Conservation (phyloP, 306 rosid genomes). For the Trifolium fragiferum region DNA sequence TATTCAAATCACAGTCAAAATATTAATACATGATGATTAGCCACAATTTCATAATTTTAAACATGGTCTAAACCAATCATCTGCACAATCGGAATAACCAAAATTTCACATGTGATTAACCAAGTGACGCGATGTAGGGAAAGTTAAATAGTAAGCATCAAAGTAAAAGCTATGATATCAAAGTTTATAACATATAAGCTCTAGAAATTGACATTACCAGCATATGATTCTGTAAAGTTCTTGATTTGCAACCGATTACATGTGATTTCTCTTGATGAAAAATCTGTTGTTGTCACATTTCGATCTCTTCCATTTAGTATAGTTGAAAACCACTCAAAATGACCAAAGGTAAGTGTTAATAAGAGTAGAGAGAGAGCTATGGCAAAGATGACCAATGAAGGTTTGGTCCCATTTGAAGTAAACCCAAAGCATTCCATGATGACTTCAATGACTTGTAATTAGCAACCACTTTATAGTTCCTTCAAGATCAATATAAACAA, state of each 20-base stretch:
- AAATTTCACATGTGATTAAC: no score
- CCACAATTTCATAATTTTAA: no score
- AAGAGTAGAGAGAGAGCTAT: slow-evolving; percentile 10
- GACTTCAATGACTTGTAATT: slow-evolving; percentile 1
- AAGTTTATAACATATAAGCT: background rate
- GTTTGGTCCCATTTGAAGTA: slow-evolving; percentile 12
- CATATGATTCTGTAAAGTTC: background rate
- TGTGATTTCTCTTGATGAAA: background rate
- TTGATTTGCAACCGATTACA: background rate
- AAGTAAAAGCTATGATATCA: background rate
- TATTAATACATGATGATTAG: no score
- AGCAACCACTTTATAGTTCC: no score
- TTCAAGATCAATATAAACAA: background rate
- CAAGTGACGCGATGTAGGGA: no score
- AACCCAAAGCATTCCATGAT: background rate
- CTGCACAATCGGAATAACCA: no score
- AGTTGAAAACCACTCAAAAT: slow-evolving; percentile 7
- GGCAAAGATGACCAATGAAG: background rate
- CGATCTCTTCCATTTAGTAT: background rate
- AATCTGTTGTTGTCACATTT: background rate
- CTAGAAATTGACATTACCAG: background rate
- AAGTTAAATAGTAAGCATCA: background rate
- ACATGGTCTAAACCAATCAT: no score
- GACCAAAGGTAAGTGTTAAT: slow-evolving; percentile 7
- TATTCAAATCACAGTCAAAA: no score